Conservation (phyloP, 306 rosid genomes). For the Cucumis cinereus region DNA sequence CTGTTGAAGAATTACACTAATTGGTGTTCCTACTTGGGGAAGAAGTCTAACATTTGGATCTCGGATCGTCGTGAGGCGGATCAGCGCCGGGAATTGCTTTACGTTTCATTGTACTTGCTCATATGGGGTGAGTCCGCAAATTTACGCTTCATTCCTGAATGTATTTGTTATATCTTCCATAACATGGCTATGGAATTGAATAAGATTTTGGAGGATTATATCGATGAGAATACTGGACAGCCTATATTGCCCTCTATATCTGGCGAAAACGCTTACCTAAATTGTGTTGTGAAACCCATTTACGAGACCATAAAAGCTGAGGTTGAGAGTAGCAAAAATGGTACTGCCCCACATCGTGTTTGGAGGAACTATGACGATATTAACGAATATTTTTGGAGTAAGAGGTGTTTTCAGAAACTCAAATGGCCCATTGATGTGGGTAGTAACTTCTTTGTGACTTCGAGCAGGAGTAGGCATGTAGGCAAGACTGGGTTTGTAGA, state of each 20-base stretch:
- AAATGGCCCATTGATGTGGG: conserved; percentile 77
- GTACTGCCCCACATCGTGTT: conserved; percentile 68
- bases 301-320: conserved; percentile 69
- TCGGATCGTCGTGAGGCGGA: conserved; percentile 38
- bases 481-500: conserved; percentile 98
- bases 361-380: conserved; percentile 96
- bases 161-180: conserved; percentile 75
- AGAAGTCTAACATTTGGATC: conserved; percentile 77
- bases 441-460: conserved; percentile 57
- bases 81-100: conserved; percentile 74
- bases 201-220: conserved; percentile 68
- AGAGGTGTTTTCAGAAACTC: conserved; percentile 76
- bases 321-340: conserved; percentile 64
- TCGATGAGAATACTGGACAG: conserved; percentile 81
- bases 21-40: conserved; percentile 91
- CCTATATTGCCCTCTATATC: conserved; percentile 64
- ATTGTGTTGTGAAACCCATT: conserved; percentile 65
- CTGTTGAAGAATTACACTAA: conserved; percentile 53
- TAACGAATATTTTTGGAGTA: conserved; percentile 89
- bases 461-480: conserved; percentile 45
- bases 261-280: conserved; percentile 69
- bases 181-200: conserved; percentile 77
- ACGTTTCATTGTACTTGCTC: conserved; percentile 61
- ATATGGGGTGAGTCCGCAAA: conserved; percentile 98
- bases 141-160: conserved; percentile 70